Conservation (phyloP, 1,284 basidiomycete genomes). For the Phellopilus nigrolimitatus region DNA sequence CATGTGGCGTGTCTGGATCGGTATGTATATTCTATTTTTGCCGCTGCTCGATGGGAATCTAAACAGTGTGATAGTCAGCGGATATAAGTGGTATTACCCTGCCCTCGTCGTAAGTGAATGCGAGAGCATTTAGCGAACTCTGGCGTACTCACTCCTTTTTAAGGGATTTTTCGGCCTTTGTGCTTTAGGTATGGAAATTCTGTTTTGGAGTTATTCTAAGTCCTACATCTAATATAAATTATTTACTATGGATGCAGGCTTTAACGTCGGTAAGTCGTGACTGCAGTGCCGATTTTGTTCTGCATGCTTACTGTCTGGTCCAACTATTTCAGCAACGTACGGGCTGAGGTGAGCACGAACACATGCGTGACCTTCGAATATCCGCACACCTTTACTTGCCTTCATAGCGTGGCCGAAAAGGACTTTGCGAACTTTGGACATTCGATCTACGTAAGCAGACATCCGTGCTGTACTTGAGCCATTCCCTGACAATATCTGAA, state of each 20-base stretch:
- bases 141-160: neutral
- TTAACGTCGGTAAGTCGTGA: neutral
- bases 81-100: neutral
- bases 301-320: neutral
- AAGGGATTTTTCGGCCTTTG: neutral
- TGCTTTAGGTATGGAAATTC: neutral
- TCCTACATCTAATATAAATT: neutral
- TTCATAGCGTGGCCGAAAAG: neutral
- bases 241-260: neutral
- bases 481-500: neutral
- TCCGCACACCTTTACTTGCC: neutral
- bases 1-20: constrained; percentile 7
- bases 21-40: neutral
- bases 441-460: neutral
- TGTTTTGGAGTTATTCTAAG: neutral
- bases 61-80: neutral
- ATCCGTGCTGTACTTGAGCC: neutral
- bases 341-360: neutral
- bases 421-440: constrained; percentile 3
- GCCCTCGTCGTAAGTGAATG: neutral
- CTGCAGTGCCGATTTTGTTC: neutral
- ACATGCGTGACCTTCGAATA: neutral
- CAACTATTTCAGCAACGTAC: neutral
- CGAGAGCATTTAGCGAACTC: neutral
- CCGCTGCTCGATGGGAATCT: neutral